Conservation (phyloP, 164 flowering plant genomes). For the Liriodendron chinense region DNA sequence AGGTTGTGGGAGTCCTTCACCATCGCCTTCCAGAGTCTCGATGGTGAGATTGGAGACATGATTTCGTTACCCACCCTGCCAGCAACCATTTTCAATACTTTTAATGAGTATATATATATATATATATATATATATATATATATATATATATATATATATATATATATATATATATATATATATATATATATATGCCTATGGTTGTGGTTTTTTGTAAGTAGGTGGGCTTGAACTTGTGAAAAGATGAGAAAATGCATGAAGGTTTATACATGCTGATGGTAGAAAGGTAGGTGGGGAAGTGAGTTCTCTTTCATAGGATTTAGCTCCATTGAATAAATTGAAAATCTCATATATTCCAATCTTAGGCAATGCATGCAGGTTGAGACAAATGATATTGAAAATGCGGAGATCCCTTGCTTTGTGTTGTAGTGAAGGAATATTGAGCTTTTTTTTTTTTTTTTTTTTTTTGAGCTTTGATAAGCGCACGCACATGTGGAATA, state of each 20-base stretch:
- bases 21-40: background rate
- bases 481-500: no score
- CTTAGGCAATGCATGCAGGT: background rate
- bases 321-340: background rate
- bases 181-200: no score
- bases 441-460: no score
- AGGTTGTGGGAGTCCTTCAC: constrained; percentile 7
- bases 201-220: no score
- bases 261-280: background rate
- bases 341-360: background rate
- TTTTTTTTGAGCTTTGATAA: no score
- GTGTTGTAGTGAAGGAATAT: no score
- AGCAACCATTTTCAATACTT: constrained; percentile 1
- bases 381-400: no score
- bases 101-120: background rate
- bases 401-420: no score
- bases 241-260: background rate
- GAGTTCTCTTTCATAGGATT: background rate
- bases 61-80: background rate
- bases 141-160: no score
- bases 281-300: background rate
- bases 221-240: background rate
- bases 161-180: no score
- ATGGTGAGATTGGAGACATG: background rate
- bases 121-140: no score